phyloP scores from a whole-genome alignment of 2,329 filamentous ascomycete species.

The Fusarium sp. region DNA sequence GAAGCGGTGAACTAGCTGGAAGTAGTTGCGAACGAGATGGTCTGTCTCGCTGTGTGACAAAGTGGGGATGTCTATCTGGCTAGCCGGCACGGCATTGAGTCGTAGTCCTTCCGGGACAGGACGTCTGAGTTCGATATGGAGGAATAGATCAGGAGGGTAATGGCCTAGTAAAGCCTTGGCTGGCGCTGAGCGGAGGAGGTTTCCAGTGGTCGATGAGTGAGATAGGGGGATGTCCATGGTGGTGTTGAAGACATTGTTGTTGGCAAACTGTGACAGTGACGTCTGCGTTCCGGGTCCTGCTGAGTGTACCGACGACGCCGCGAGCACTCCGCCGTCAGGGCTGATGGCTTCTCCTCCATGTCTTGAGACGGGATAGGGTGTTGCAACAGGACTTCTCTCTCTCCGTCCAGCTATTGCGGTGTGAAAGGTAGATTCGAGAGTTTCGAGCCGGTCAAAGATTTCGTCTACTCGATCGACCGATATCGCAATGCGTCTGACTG shows the following conservation, averaged over 20 bases:
- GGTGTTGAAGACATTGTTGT: constrained; percentile 36
- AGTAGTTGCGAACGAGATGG: constrained; percentile 19
- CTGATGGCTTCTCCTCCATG: constrained; percentile 18
- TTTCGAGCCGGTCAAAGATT: constrained; percentile 32
- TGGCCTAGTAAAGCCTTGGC: constrained; percentile 23
- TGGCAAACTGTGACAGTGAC: constrained; percentile 28
- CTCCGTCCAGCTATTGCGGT: constrained; percentile 18
- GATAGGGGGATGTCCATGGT: constrained; percentile 36
- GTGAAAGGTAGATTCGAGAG: constrained; percentile 23
- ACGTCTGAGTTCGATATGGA: constrained; percentile 29
- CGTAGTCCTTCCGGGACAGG: constrained; percentile 16
- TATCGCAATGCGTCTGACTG: neutral
- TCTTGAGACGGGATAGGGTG: constrained; percentile 12
- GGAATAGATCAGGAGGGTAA: constrained; percentile 31
- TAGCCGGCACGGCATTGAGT: constrained; percentile 17
- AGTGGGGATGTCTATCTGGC: constrained; percentile 19
- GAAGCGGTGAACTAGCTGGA: constrained; percentile 29
- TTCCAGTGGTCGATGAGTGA: constrained; percentile 31
- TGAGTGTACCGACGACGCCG: constrained; percentile 22
- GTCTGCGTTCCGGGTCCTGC: constrained; percentile 20
- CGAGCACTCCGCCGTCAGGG: constrained; percentile 10
- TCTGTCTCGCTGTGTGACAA: constrained; percentile 22
- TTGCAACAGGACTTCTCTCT: constrained; percentile 13
- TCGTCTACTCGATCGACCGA: constrained; percentile 32
- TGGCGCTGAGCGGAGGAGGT: constrained; percentile 24